phyloP scores from a whole-genome alignment of 176 grass and related monocot species.

The Elymus sibiricus region DNA sequence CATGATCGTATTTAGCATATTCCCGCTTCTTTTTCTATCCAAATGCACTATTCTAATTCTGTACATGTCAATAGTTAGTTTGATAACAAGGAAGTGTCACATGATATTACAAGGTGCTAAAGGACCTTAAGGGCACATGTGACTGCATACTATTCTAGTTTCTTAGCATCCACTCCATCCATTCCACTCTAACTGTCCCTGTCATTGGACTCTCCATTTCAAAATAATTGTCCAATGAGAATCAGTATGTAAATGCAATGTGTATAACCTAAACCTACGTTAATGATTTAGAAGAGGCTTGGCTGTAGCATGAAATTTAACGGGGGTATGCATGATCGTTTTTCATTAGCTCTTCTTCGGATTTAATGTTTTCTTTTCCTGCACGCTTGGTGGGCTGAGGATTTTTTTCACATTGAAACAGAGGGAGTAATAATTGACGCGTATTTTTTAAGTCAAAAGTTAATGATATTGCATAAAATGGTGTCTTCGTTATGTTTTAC shows the following conservation, averaged over 20 bases:
- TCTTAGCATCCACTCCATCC: not conserved
- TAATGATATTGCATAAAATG: not conserved
- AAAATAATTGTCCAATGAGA: not conserved
- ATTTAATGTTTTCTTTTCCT: not conserved
- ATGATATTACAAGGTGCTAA: not conserved
- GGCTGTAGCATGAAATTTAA: not conserved
- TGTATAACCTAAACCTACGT: not conserved
- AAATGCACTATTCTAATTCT: not conserved
- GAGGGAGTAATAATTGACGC: not conserved
- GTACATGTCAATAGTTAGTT: not conserved
- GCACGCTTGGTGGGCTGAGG: not conserved
- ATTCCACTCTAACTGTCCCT: not conserved
- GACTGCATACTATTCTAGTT: not conserved
- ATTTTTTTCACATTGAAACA: not conserved
- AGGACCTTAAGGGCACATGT: not conserved
- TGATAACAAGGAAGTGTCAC: not conserved
- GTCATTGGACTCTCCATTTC: not conserved
- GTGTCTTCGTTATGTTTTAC: constrained; percentile 40
- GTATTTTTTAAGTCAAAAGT: not conserved
- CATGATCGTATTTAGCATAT: not conserved
- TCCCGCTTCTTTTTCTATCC: not conserved
- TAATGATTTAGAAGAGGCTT: not conserved
- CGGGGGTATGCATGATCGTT: not conserved
- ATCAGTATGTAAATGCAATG: not conserved
- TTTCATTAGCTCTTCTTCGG: not conserved